A percentile compares a stretch with the other conserved stretches of the same genome.
phyloP scores from a whole-genome alignment of 345 rosid species.

The Microcos paniculata region DNA sequence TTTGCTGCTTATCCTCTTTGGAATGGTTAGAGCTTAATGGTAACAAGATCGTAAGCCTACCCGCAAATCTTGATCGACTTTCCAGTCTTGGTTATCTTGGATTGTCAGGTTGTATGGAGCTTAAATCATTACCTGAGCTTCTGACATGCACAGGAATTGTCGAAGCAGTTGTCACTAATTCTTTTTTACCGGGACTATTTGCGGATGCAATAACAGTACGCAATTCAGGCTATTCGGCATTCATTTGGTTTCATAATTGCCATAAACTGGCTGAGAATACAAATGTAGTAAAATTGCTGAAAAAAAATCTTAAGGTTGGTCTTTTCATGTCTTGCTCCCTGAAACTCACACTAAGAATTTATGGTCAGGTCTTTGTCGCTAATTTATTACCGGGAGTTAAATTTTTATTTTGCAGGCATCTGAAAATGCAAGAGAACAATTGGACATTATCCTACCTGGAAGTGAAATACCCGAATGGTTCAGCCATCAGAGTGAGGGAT shows the following conservation, averaged over 20 bases:
- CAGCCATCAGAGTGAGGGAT: no score
- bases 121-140: slow-evolving; percentile 25
- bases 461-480: not conserved
- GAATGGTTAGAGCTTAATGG: slow-evolving; percentile 20
- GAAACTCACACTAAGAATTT: not conserved
- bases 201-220: not conserved
- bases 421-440: no score
- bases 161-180: not conserved
- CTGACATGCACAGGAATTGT: rapidly evolving
- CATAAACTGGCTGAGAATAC: not conserved
- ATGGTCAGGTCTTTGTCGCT: no score
- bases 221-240: not conserved
- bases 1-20: slow-evolving; percentile 24
- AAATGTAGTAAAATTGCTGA: not conserved
- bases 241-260: not conserved
- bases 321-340: not conserved
- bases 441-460: not conserved
- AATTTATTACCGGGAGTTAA: not conserved
- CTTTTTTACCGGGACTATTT: not conserved
- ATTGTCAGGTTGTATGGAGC: slow-evolving; percentile 26
- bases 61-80: slow-evolving; percentile 29
- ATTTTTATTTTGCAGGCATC: not conserved
- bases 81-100: slow-evolving; percentile 15
- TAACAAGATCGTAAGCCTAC: slow-evolving; percentile 27
- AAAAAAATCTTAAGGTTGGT: not conserved